These are phyloP conservation scores for Flaveria robusta DNA, from an alignment of 129 eudicot species.

Conservation along the genomic window DNA sequence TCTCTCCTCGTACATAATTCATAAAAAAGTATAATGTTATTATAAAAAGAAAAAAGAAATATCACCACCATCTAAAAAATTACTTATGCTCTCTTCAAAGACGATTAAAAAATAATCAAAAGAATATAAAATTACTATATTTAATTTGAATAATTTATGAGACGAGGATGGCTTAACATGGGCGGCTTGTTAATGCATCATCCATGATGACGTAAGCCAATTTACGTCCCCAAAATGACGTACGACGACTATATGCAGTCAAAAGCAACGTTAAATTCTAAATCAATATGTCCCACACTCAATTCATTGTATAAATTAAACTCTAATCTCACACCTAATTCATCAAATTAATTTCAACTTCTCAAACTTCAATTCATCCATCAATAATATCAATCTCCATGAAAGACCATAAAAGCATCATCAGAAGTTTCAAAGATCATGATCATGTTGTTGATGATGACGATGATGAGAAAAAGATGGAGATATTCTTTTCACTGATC, in stretches of 20 bases:
- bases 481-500: constrained; percentile 38
- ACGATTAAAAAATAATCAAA: too few relatives aligned
- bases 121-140: too few relatives aligned
- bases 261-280: neutral
- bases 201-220: neutral
- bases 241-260: neutral
- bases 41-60: too few relatives aligned
- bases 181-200: neutral
- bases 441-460: neutral
- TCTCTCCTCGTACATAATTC: too few relatives aligned
- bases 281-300: neutral
- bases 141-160: too few relatives aligned
- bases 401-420: constrained; percentile 16
- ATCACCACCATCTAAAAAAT: too few relatives aligned
- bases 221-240: neutral
- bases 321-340: neutral
- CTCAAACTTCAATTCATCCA: too few relatives aligned
- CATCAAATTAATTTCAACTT: neutral
- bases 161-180: neutral
- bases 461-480: constrained; percentile 48
- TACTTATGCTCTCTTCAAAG: too few relatives aligned
- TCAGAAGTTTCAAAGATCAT: neutral
- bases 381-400: neutral
- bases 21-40: too few relatives aligned
- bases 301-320: neutral